A percentile compares a stretch with the other conserved stretches of the same genome.
These are phyloP conservation scores for Ganoderma lucidum DNA, from an alignment of 1,284 basidiomycete species.

Conservation along the genomic window DNA sequence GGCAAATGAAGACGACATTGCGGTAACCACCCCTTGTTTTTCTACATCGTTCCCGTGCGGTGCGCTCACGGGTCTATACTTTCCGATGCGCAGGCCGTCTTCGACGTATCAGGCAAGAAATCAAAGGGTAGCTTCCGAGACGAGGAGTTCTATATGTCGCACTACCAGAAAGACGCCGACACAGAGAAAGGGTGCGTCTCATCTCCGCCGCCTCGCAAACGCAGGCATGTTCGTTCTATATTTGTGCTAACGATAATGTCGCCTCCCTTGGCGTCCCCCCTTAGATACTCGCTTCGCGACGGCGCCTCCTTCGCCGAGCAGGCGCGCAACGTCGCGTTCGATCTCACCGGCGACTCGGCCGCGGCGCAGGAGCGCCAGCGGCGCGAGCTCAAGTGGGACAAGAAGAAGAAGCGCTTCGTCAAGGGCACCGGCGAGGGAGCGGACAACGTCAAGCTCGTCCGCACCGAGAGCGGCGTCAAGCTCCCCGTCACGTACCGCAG, in stretches of 20 bases:
- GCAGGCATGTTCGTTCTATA: not conserved
- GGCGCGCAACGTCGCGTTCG: conserved; percentile 83
- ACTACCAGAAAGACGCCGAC: conserved; percentile 86
- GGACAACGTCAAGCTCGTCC: conserved; percentile 95
- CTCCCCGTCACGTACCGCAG: conserved; percentile 95
- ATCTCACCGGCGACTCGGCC: conserved; percentile 86
- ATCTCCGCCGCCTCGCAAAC: not conserved
- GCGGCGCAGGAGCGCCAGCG: conserved; percentile 67
- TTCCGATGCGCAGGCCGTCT: conserved; percentile 66
- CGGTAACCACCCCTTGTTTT: conserved; percentile 51
- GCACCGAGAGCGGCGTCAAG: conserved; percentile 90
- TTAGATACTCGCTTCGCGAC: conserved; percentile 86
- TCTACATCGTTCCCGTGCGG: not conserved
- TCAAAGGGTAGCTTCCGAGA: conserved; percentile 71
- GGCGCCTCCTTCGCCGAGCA: conserved; percentile 89
- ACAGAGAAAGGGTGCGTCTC: conserved; percentile 86
- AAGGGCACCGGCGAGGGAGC: conserved; percentile 86
- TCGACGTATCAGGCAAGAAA: conserved; percentile 65
- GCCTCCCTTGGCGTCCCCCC: conserved; percentile 16
- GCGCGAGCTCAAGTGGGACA: conserved; percentile 87
- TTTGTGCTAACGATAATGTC: not conserved
- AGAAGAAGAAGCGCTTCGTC: conserved; percentile 96
- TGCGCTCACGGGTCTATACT: not conserved
- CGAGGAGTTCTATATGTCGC: conserved; percentile 90
- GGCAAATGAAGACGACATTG: conserved; percentile 82